Percentiles rank a stretch among this genome's conserved stretches.
phyloP scores from a whole-genome alignment of 1,284 basidiomycete genomes.

The Porphyrellus sp. region DNA sequence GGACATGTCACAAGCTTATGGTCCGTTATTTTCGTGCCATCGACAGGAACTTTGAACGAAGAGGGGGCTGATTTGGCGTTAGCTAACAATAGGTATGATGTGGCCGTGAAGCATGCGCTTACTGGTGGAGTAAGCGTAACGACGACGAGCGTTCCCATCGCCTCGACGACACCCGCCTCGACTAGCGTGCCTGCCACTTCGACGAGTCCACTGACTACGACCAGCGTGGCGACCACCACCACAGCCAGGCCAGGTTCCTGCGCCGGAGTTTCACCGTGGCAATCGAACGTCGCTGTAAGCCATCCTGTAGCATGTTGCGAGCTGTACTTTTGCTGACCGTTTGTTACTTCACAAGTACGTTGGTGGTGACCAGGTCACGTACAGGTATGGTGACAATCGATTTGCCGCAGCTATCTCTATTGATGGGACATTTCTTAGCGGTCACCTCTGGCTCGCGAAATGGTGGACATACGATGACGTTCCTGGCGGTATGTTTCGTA shows the following conservation, averaged over 20 bases:
- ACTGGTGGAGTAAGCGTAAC: conserved; percentile 4
- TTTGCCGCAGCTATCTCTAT: background rate
- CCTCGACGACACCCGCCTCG: conserved; percentile 5
- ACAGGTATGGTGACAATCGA: conserved; percentile 8
- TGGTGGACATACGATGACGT: conserved; percentile 23
- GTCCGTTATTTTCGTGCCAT: conserved; percentile 20
- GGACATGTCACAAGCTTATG: conserved; percentile 62
- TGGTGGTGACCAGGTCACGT: conserved; percentile 23
- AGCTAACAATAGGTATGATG: conserved; percentile 30
- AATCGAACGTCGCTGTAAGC: conserved; percentile 43
- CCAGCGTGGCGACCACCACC: conserved; percentile 17
- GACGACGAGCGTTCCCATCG: conserved; percentile 17
- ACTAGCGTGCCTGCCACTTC: conserved; percentile 17
- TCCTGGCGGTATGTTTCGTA: conserved; percentile 19
- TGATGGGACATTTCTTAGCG: conserved; percentile 14
- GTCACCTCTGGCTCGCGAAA: conserved; percentile 22
- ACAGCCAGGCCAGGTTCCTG: conserved; percentile 37
- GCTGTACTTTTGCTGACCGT: conserved; percentile 1
- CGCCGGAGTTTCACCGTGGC: conserved; percentile 48
- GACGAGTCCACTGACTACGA: conserved; percentile 26
- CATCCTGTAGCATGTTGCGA: background rate
- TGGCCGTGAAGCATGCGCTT: conserved; percentile 23
- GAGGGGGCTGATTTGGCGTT: background rate
- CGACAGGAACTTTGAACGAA: background rate
- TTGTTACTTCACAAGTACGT: conserved; percentile 11